A percentile compares a stretch with the other conserved stretches of the same genome.
Evolutionary conservation across 805 yeast species (phyloP).

Genomic region (Saccharomycopsis vini): DNA sequence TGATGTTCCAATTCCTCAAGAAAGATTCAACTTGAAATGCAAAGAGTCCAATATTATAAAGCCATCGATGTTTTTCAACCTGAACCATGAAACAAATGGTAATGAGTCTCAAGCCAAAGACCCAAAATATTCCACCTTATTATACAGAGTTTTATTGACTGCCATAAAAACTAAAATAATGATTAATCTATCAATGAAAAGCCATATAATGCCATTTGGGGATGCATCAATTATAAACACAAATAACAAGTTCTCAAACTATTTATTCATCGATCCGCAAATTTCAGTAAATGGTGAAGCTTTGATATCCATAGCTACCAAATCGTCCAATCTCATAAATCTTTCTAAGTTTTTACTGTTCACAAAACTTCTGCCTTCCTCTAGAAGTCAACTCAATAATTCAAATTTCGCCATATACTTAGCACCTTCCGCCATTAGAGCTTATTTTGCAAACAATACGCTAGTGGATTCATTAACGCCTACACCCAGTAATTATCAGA

Average conservation of each 20-base stretch:
- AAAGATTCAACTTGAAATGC: slow-evolving; percentile 19
- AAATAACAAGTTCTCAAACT: slow-evolving; percentile 18
- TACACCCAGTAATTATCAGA: slow-evolving; percentile 17
- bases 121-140: slow-evolving; percentile 5
- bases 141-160: slow-evolving; percentile 18
- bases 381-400: slow-evolving; percentile 19
- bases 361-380: slow-evolving; percentile 6
- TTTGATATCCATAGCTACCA: slow-evolving; percentile 28
- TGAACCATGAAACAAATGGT: slow-evolving; percentile 15
- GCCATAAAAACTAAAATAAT: slow-evolving; percentile 32
- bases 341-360: slow-evolving; percentile 23
- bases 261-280: slow-evolving; percentile 40
- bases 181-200: slow-evolving; percentile 27
- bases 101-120: not conserved
- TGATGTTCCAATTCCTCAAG: slow-evolving; percentile 27
- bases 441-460: slow-evolving; percentile 31
- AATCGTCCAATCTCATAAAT: slow-evolving; percentile 27
- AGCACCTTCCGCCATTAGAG: slow-evolving; percentile 49
- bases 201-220: slow-evolving; percentile 40
- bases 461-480: slow-evolving; percentile 28
- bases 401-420: slow-evolving; percentile 35
- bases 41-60: slow-evolving; percentile 18
- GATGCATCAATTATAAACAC: slow-evolving; percentile 25
- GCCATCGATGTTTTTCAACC: slow-evolving; percentile 20
- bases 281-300: slow-evolving; percentile 38